Evolutionary conservation across 139 green algal genomes (phyloP).

Genomic region (Asterochloris sp.): DNA sequence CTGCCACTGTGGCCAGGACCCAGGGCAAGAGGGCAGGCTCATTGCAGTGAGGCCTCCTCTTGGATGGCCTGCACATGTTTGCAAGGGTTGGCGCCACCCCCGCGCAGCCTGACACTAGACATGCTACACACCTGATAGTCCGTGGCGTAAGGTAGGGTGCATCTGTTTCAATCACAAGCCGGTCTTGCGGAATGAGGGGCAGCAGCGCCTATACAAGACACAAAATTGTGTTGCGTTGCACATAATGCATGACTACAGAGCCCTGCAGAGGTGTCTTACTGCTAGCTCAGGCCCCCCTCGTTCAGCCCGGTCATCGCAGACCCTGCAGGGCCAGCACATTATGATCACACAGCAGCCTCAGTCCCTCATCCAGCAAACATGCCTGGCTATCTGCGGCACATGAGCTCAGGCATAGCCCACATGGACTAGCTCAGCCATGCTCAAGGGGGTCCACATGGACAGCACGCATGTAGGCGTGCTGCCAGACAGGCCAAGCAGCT

Average conservation of each 20-base stretch:
- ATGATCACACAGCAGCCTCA: too few species aligned
- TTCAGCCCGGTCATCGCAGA: slow-evolving; percentile 68
- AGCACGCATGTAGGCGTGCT: too few species aligned
- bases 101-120: neutral
- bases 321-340: slow-evolving; percentile 22
- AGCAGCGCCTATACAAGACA: slow-evolving; percentile 33
- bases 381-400: too few species aligned
- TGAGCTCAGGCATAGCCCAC: too few species aligned
- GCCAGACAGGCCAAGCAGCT: too few species aligned
- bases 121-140: slow-evolving; percentile 35
- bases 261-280: neutral
- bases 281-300: slow-evolving; percentile 58
- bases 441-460: too few species aligned
- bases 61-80: neutral
- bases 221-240: neutral
- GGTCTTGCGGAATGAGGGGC: slow-evolving; percentile 45
- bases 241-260: neutral
- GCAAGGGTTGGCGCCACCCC: neutral
- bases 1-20: neutral
- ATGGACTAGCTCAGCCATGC: too few species aligned
- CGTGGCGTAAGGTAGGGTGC: slow-evolving; percentile 65
- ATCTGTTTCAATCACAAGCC: slow-evolving; percentile 78
- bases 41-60: neutral
- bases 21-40: neutral
- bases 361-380: too few species aligned